These are phyloP conservation scores for Flagelloscypha sp. DNA, from an alignment of 768 basidiomycete species.

Conservation along the genomic window DNA sequence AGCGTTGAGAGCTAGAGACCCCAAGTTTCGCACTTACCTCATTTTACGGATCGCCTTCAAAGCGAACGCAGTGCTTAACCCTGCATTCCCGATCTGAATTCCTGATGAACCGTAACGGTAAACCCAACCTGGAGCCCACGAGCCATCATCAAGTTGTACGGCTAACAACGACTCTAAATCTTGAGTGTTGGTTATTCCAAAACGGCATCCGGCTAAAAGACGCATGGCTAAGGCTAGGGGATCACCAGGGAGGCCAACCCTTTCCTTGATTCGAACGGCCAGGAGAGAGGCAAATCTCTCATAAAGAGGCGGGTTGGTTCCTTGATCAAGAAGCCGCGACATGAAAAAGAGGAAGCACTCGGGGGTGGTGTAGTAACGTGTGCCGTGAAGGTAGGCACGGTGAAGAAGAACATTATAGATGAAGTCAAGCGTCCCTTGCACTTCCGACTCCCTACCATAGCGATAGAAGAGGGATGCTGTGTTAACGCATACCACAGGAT, in stretches of 20 bases:
- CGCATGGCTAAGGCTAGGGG: conserved; percentile 53
- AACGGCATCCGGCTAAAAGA: conserved; percentile 35
- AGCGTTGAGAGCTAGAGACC: too few relatives aligned
- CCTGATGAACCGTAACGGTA: conserved; percentile 46
- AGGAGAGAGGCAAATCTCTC: conserved; percentile 31
- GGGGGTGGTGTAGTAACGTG: conserved; percentile 44
- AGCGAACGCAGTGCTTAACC: conserved; percentile 46
- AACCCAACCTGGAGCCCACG: conserved; percentile 48
- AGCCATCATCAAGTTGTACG: conserved; percentile 47
- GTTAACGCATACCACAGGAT: conserved; percentile 47
- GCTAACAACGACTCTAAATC: conserved; percentile 38
- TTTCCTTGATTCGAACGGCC: conserved; percentile 38
- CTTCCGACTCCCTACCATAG: conserved; percentile 38
- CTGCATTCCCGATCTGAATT: conserved; percentile 44
- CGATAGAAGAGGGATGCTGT: conserved; percentile 41
- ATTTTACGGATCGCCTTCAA: conserved; percentile 38
- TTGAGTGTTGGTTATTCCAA: conserved; percentile 30
- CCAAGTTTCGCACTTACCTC: too few relatives aligned
- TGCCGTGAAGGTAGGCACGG: conserved; percentile 47
- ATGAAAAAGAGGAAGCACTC: conserved; percentile 49
- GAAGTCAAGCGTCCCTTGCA: conserved; percentile 39
- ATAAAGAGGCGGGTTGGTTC: conserved; percentile 27
- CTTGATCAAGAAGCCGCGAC: conserved; percentile 33
- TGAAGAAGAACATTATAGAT: conserved; percentile 39
- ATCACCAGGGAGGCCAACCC: conserved; percentile 40